Base-by-base conservation (phyloP, 116 monocot species). In the Cymodocea nodosa region DNA sequence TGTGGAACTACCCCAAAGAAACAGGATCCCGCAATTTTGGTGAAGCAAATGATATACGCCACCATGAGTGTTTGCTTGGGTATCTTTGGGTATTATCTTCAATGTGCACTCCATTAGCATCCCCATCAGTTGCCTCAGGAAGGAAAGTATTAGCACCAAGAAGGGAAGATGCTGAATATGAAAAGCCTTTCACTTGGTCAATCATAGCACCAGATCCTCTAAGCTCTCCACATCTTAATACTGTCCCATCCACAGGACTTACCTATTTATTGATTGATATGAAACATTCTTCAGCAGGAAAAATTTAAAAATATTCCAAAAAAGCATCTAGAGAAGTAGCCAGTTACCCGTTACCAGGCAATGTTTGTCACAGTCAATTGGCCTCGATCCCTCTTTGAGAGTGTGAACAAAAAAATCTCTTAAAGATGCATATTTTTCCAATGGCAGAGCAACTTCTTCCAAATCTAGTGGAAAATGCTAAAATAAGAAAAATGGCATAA, bases 331-430 rank as follows among this genome's bases (percentile, higher is more conserved):
- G n/a, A 55, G 23, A 53, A 77, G 53, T 36, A 76, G 74, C 30
- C 66, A 76, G 87, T 90, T 90, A 95, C 87, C 87, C 79, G 84
- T 90, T 89, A 94, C 94, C 90, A 95, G 87, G 76, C 87, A 90
- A 67, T 95, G 85, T 63, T 83, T 81, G 69, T 95, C 81, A 54
- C 59, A 44, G 59, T 95, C 76, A 59, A 90, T 77, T 69, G 87
- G 79, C 70, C 95, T 80, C 54, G 74, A 83, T 52, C 95, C 95
- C 68, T 79, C 83, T 79, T 82, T 90, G 23, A 95, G 83, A 22
- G 75, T 70, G 13, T 76, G 87, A 35, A 71, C 58, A 53, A 95
- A 95, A 65, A 95, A 95, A 35, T 90, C 90, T 48, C 83, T 85
- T 63, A 95, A 69, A 74, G 90, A 87, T 66, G 85, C 71, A 79